Conservation (phyloP, 768 basidiomycete species). For the Peribolospora baueri region DNA sequence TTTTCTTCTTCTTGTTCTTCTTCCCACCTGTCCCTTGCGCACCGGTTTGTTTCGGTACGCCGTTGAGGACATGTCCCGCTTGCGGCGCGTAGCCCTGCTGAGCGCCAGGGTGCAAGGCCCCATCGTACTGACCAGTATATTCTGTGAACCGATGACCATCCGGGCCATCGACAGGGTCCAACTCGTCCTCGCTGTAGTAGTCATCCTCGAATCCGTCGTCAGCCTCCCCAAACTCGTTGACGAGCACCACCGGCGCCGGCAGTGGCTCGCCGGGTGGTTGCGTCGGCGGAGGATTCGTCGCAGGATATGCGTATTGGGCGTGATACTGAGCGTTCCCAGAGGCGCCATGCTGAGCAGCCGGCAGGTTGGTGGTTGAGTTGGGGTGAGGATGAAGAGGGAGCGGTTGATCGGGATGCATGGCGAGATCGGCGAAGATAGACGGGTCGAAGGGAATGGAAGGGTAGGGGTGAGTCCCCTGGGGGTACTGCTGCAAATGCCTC, state of each 20-base stretch:
- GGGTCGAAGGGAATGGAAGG: conserved; percentile 16
- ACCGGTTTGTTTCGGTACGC: not conserved
- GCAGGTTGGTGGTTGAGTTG: no score
- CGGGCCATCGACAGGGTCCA: conserved; percentile 15
- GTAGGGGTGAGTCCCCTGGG: conserved; percentile 2
- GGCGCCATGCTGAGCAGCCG: not conserved
- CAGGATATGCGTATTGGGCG: no score
- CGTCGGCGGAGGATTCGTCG: no score
- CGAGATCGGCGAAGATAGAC: conserved; percentile 8
- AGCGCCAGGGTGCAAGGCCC: not conserved
- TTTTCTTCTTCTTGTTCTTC: conserved; percentile 32
- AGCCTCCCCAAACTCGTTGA: conserved; percentile 21
- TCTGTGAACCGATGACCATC: conserved; percentile 4
- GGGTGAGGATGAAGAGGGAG: not conserved
- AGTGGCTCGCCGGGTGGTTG: no score
- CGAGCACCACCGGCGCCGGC: no score
- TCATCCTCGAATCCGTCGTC: conserved; percentile 22
- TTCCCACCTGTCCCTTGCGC: conserved; percentile 10
- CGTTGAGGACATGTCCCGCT: not conserved
- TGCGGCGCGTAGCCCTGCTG: not conserved
- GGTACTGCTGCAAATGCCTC: conserved; percentile 6
- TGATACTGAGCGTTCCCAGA: conserved; percentile 13
- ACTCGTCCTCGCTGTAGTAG: conserved; percentile 28
- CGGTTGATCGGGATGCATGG: conserved; percentile 2
- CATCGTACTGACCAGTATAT: not conserved